Base-by-base conservation (phyloP, 2,329 filamentous ascomycete species). In the Sporothrix euskadiensis region DNA sequence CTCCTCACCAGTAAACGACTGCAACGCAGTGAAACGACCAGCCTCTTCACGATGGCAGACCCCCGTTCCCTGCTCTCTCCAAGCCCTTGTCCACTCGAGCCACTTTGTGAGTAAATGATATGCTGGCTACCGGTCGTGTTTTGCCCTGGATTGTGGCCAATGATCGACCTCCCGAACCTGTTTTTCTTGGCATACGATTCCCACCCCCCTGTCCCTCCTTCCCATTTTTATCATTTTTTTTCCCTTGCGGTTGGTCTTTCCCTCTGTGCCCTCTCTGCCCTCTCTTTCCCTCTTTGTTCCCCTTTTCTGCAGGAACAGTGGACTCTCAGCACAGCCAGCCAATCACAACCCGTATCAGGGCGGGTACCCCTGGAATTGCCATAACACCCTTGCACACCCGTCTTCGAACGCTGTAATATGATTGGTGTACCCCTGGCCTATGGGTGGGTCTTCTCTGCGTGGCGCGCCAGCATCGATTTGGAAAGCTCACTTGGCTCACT, bases 131-230 rank as follows among this genome's bases (percentile, higher is more conserved):
- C 12, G 41, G 44, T 26, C 26, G 49, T 57, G 61, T 30, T 56
- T 35, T 35, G 35, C 47, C 32, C 47, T 35, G 30, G 10, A 39
- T 7, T 57, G 35, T 35, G 52, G 52, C 52, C 68, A 57, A 57
- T 59, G 68, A 70, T 70, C 52, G 52, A 19, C 68, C 52, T 4
- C 22, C n/a, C 52, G 68, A 57, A 57, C 68, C 52, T 70, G 68
- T 69, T 70, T 69, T 70, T 57, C 68, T 70, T 70, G 68, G 68
- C 68, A 70, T n/a, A 59, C 26, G 66, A 54, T 69, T 69, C 30
- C n/a, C 65, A 66, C 61, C 22, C 30, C 22, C 61, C 19, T 4
- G 39, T 16, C 61, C 61, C 35, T 49, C 66, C 54, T 26, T 49
- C 49, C 32, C 3, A 63, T 5, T 26, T 56, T 32, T 52, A 22